Base-by-base conservation (phyloP, 2,329 filamentous ascomycete species). In the Coniella vitis region DNA sequence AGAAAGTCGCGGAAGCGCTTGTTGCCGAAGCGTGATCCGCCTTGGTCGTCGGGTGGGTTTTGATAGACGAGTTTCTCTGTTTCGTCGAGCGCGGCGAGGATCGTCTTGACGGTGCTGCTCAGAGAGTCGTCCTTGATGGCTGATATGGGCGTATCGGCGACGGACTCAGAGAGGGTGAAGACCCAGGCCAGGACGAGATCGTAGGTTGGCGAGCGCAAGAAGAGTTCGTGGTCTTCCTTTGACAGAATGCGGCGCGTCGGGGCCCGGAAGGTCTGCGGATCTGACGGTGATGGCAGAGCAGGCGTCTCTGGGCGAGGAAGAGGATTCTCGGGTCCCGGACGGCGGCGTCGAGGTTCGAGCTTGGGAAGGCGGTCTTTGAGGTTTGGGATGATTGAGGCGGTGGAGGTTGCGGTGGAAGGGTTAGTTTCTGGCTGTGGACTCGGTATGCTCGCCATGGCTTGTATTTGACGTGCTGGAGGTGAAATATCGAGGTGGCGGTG, bases 21-120 rank as follows among this genome's bases (percentile, higher is more conserved):
- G 69, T 98, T 98, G 40, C 93, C 94, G 65, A 98, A 98, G 21
- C 93, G 79, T 8, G 90, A 95, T 39, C 90, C 90, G 25, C 82
- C 85, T 40, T 90, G 87, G 55, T 97, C 90, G 57, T 91, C 77
- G 0, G 93, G 84, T 1, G 93, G 93, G 45, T 85, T 83, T 45
- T 76, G 69, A 13, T 74, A 69, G 4, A 95, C 75, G 1, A 91
- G 72, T 4, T 71, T 65, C 46, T 88, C 82, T 8, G 86, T 79
- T 47, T 83, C 76, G 31, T 84, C 76, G 10, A 98, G 74, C 17
- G 96, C 80, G 14, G 66, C 61, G 35, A 94, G 65, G 29, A 97
- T 78, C 13, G 77, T 74, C 51, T 71, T 70, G 47, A 94, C 71
- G 3, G 75, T 66, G 14, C 74, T 69, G 55, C 84, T 81, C n/a